Evolutionary conservation across 2,329 filamentous ascomycete species (phyloP).

Genomic region (Xenosphaeropsis pyriputrescens): DNA sequence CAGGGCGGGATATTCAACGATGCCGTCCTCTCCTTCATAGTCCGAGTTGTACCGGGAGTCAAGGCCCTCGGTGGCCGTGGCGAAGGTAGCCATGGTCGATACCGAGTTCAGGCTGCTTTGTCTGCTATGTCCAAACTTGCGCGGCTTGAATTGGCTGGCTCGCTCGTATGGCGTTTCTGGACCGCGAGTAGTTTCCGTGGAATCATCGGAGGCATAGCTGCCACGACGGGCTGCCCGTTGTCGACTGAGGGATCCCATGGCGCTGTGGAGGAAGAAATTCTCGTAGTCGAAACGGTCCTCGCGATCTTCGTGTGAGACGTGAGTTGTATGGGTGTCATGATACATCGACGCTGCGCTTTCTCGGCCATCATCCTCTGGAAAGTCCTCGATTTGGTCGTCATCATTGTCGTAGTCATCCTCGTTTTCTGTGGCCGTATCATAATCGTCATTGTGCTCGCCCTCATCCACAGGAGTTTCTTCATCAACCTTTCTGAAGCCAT

Average conservation of each 20-base stretch:
- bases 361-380: conserved; percentile 21
- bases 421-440: conserved; percentile 5
- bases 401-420: conserved; percentile 22
- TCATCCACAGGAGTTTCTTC: neutral
- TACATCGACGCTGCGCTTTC: conserved; percentile 46
- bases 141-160: conserved; percentile 8
- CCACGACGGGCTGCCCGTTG: conserved; percentile 30
- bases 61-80: conserved; percentile 42
- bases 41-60: conserved; percentile 15
- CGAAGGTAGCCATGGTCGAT: conserved; percentile 46
- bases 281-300: conserved; percentile 95
- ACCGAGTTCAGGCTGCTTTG: conserved; percentile 42
- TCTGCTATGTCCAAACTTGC: conserved; percentile 24
- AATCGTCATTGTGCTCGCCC: neutral
- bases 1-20: conserved; percentile 16
- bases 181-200: conserved; percentile 45
- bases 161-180: conserved; percentile 12
- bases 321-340: conserved; percentile 42
- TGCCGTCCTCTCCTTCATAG: conserved; percentile 19
- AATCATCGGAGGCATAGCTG: conserved; percentile 44
- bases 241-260: conserved; percentile 63
- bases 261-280: conserved; percentile 87
- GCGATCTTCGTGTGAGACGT: conserved; percentile 76
- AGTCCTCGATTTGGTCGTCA: conserved; percentile 16
- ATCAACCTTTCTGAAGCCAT: neutral